Conservation (phyloP, 768 basidiomycete species). For the Cystofilobasidium bisporidii region DNA sequence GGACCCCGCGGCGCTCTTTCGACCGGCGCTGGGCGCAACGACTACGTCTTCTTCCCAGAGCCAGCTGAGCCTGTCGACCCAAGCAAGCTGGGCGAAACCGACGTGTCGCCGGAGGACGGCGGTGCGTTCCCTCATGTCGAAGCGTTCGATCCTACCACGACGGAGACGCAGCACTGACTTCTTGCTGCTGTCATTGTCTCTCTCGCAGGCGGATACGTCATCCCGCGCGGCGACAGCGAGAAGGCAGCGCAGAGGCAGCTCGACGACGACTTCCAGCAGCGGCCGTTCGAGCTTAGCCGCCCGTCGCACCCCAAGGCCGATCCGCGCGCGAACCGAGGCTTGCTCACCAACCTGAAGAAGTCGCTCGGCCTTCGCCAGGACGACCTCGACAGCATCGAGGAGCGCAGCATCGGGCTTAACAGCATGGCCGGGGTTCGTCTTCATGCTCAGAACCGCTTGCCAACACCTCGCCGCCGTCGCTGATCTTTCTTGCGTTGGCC, state of each 20-base stretch:
- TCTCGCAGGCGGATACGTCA: not conserved
- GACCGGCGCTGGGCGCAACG: not conserved
- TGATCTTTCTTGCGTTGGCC: too few relatives aligned
- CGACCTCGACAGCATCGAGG: not conserved
- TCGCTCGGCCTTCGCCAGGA: not conserved
- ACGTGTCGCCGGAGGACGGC: not conserved
- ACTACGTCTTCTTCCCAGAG: not conserved
- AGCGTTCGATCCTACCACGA: not conserved
- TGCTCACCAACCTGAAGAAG: not conserved
- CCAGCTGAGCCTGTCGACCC: not conserved
- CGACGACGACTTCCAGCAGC: not conserved
- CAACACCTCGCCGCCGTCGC: too few relatives aligned
- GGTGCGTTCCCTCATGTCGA: not conserved
- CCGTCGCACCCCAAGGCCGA: not conserved
- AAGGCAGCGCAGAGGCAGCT: not conserved
- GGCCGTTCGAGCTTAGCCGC: not conserved
- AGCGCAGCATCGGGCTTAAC: not conserved
- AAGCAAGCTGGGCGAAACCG: not conserved
- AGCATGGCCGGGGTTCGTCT: not conserved
- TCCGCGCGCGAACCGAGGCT: not conserved
- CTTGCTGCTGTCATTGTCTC: too few relatives aligned
- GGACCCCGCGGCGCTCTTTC: not conserved
- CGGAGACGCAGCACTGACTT: too few relatives aligned
- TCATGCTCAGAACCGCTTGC: too few relatives aligned
- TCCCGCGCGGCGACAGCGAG: not conserved